Percentiles rank a stretch among this genome's conserved stretches.
These are phyloP conservation scores for Colletotrichum sp. DNA, from an alignment of 2,329 filamentous ascomycete genomes.

Conservation along the genomic window DNA sequence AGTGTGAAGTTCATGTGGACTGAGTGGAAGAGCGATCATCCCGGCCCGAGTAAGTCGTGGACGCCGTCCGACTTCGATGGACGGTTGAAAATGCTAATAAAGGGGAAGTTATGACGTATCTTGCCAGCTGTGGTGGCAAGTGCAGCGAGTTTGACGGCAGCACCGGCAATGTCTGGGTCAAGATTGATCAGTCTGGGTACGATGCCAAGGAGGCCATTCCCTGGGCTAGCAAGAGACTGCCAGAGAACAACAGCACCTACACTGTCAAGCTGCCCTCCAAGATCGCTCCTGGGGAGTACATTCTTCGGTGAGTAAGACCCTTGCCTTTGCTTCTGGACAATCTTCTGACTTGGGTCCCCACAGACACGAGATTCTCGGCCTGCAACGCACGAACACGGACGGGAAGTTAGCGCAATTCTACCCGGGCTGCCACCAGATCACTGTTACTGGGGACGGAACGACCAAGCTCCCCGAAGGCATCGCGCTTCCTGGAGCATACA, in stretches of 20 bases:
- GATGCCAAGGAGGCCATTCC: conserved; percentile 29
- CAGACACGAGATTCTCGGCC: conserved; percentile 58
- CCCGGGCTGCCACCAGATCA: conserved; percentile 61
- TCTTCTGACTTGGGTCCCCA: not conserved
- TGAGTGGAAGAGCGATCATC: conserved; percentile 46
- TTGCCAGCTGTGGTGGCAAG: conserved; percentile 34
- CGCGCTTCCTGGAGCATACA: conserved; percentile 26
- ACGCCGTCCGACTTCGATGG: not conserved
- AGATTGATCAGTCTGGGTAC: conserved; percentile 39
- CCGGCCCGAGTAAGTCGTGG: conserved; percentile 41
- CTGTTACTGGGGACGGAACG: conserved; percentile 53
- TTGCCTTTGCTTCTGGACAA: fast-evolving
- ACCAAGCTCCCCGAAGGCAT: conserved; percentile 32
- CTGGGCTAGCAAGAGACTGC: conserved; percentile 39
- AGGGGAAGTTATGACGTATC: conserved; percentile 26
- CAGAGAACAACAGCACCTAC: conserved; percentile 35
- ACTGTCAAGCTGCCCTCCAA: conserved; percentile 45
- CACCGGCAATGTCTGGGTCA: conserved; percentile 35
- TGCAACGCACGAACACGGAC: conserved; percentile 54
- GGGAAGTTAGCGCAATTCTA: conserved; percentile 58
- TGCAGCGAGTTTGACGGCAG: conserved; percentile 24
- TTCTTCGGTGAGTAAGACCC: conserved; percentile 34
- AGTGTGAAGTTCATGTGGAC: conserved; percentile 45
- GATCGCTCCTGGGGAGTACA: conserved; percentile 50
- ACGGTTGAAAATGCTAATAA: not conserved